Percentiles rank a stretch among this genome's conserved stretches.
These are phyloP conservation scores for Peterozyma toletana DNA, from an alignment of 805 yeast genomes.

Conservation along the genomic window DNA sequence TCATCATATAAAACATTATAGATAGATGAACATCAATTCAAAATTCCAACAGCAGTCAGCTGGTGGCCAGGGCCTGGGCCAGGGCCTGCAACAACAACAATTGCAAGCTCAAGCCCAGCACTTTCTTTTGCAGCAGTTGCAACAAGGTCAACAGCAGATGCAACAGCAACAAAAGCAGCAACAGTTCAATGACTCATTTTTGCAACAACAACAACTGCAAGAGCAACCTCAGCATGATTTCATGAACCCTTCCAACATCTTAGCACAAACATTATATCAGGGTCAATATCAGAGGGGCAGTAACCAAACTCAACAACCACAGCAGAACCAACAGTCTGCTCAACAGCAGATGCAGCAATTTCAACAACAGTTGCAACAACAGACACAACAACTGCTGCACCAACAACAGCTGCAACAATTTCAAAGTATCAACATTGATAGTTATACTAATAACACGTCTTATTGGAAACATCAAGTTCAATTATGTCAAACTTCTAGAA, in stretches of 20 bases:
- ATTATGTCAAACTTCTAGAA: conserved; percentile 64
- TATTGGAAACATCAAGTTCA: conserved; percentile 80
- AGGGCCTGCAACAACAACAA: conserved; percentile 6
- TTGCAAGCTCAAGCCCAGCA: conserved; percentile 3
- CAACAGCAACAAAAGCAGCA: conserved; percentile 9
- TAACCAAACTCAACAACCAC: conserved; percentile 17
- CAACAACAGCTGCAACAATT: conserved; percentile 19
- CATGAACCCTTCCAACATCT: conserved; percentile 25
- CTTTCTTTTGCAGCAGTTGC: conserved; percentile 7
- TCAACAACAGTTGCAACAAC: conserved; percentile 12
- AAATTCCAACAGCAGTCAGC: conserved; percentile 2
- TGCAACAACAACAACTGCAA: conserved; percentile 12
- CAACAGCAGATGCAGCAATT: conserved; percentile 16
- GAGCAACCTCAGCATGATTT: conserved; percentile 17
- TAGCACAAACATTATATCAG: conserved; percentile 33
- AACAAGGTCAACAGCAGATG: conserved; percentile 6
- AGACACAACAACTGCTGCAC: conserved; percentile 11
- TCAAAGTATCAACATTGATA: conserved; percentile 26
- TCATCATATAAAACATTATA: no score
- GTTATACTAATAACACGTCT: conserved; percentile 25
- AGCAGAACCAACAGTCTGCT: conserved; percentile 19
- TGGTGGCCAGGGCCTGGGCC: conserved; percentile 5
- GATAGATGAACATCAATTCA: conserved; percentile 8
- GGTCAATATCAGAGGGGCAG: conserved; percentile 28
- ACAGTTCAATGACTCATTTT: conserved; percentile 13